These are phyloP conservation scores for Naumovozyma baii DNA, from an alignment of 805 yeast species.

Conservation along the genomic window DNA sequence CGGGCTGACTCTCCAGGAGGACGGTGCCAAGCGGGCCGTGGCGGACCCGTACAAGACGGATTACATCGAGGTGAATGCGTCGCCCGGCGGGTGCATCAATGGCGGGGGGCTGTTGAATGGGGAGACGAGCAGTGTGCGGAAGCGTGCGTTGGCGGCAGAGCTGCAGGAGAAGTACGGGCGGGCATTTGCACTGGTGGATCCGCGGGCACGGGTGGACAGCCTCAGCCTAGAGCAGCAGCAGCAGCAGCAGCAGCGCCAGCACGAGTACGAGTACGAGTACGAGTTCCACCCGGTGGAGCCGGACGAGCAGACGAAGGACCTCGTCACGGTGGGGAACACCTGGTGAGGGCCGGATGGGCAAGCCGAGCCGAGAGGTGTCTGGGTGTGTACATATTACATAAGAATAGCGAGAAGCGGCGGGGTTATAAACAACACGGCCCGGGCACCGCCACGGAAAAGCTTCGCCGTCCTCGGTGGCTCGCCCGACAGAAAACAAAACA, in stretches of 20 bases:
- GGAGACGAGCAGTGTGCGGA: constrained; percentile 22
- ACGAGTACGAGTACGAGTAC: constrained; percentile 5
- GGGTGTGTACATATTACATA: too few species aligned
- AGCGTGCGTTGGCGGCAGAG: constrained; percentile 10
- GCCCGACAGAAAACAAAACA: too few species aligned
- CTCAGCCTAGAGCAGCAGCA: not conserved
- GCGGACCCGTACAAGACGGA: constrained; percentile 64
- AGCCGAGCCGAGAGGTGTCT: too few species aligned
- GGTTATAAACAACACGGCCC: too few species aligned
- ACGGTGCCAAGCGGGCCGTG: constrained; percentile 9
- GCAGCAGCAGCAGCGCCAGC: constrained; percentile 1
- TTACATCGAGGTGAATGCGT: constrained; percentile 93
- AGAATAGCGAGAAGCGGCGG: too few species aligned
- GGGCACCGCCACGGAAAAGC: too few species aligned
- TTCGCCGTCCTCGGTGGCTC: too few species aligned
- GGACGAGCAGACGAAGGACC: constrained; percentile 8
- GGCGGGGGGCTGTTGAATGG: constrained; percentile 86
- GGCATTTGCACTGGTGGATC: constrained; percentile 9
- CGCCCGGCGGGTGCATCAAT: constrained; percentile 95
- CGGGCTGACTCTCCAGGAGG: not conserved
- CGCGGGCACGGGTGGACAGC: constrained; percentile 10
- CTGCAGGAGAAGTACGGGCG: constrained; percentile 9
- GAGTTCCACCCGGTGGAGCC: constrained; percentile 14
- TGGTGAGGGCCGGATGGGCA: constrained; percentile 10
- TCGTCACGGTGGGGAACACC: constrained; percentile 19